A percentile compares a stretch with the other conserved stretches of the same genome.
phyloP scores from a whole-genome alignment of 2,329 filamentous ascomycete genomes.

The Phialophora tarda region DNA sequence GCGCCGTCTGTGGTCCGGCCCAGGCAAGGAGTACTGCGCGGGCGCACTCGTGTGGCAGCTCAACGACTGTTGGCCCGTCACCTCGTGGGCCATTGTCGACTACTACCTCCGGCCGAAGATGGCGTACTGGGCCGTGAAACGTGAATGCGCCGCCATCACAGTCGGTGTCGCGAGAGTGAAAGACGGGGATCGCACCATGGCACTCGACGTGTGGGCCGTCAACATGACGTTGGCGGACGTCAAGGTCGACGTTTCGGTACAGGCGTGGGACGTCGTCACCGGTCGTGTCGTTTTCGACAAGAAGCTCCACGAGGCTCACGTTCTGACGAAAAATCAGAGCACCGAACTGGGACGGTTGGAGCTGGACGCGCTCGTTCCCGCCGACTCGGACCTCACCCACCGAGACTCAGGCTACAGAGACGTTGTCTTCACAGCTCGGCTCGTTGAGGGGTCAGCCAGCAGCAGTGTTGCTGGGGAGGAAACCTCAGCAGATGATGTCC shows the following conservation, averaged over 20 bases:
- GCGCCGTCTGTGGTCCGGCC: conserved; percentile 51
- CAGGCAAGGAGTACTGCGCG: conserved; percentile 49
- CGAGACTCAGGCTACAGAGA: neutral
- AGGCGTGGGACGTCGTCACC: conserved; percentile 11
- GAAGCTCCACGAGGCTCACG: neutral
- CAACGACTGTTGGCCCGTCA: conserved; percentile 64
- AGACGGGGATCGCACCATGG: neutral
- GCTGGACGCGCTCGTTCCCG: neutral
- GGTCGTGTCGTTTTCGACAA: neutral
- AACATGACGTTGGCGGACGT: conserved; percentile 8
- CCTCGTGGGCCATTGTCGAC: conserved; percentile 67
- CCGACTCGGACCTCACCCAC: neutral
- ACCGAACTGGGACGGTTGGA: conserved; percentile 14
- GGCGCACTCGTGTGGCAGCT: conserved; percentile 56
- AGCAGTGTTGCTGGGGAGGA: neutral
- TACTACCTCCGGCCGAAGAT: conserved; percentile 64
- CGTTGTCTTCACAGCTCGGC: conserved; percentile 7
- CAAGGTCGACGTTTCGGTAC: conserved; percentile 3
- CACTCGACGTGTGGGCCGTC: conserved; percentile 10
- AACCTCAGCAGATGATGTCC: neutral
- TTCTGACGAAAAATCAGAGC: conserved; percentile 15
- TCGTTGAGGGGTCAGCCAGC: neutral
- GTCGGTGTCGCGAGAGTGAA: conserved; percentile 51
- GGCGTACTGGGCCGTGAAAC: conserved; percentile 64
- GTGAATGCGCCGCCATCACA: conserved; percentile 62